Evolutionary conservation across 1,139 yeast species (phyloP).

Genomic region (Sugiyamaella pinicola): DNA sequence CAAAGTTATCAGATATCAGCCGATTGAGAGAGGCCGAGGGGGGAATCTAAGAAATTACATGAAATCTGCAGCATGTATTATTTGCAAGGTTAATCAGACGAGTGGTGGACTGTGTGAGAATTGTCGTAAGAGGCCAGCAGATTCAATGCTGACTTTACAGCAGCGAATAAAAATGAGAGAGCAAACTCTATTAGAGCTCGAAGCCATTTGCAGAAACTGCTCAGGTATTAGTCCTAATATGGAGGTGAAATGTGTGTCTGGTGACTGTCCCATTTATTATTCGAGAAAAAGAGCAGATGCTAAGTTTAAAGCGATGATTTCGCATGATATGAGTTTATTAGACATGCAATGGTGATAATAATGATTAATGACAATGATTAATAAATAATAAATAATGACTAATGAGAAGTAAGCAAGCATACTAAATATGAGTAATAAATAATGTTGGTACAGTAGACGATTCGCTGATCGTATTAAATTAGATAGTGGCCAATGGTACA

Average conservation of each 20-base stretch:
- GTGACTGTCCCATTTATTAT: constrained; percentile 50
- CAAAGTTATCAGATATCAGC: constrained; percentile 34
- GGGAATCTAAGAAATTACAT: constrained; percentile 31
- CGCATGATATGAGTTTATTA: constrained; percentile 8
- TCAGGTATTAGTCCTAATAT: constrained; percentile 34
- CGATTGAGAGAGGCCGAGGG: constrained; percentile 13
- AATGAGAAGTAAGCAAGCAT: no score
- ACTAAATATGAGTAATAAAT: background rate
- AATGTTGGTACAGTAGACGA: background rate
- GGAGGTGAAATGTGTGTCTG: constrained; percentile 43
- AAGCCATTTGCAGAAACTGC: constrained; percentile 41
- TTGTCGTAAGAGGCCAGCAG: constrained; percentile 27
- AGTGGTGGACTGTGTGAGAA: constrained; percentile 27
- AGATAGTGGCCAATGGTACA: constrained; percentile 53
- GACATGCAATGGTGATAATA: constrained; percentile 16
- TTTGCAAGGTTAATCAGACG: constrained; percentile 30
- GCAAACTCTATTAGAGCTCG: constrained; percentile 34
- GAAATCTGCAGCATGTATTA: constrained; percentile 34
- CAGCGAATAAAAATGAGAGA: constrained; percentile 31
- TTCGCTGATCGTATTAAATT: background rate
- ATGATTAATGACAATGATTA: constrained; percentile 8
- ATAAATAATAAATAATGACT: constrained; percentile 1
- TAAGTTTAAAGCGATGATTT: constrained; percentile 17
- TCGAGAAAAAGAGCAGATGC: constrained; percentile 39
- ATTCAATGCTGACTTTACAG: constrained; percentile 28